phyloP scores from a whole-genome alignment of 192 early-diverging fungal species.

The Kappamyces sp. region DNA sequence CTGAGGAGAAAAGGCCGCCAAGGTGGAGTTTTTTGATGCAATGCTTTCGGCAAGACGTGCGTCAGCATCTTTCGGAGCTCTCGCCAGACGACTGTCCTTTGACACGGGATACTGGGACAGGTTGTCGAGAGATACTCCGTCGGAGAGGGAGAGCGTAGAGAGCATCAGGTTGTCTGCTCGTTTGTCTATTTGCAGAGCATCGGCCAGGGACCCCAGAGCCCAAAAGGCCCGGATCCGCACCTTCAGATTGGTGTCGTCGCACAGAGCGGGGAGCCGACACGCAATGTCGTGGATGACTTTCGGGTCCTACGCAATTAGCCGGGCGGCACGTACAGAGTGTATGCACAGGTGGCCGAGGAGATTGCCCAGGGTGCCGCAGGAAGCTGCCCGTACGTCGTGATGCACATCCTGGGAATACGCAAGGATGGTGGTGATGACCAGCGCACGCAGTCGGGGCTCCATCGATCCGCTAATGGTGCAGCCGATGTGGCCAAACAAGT shows the following conservation, averaged over 20 bases:
- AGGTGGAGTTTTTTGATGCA: constrained; percentile 37
- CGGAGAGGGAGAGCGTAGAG: not conserved
- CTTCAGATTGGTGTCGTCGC: constrained; percentile 45
- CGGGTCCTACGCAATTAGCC: constrained; percentile 1
- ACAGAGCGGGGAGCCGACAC: constrained; percentile 43
- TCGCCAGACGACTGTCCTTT: constrained; percentile 3
- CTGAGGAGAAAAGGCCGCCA: constrained; percentile 42
- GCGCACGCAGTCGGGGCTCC: constrained; percentile 16
- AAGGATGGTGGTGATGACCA: constrained; percentile 19
- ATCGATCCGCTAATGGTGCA: not conserved
- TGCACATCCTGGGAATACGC: constrained; percentile 43
- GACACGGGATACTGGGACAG: constrained; percentile 14
- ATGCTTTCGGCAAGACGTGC: constrained; percentile 19
- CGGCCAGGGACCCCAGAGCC: constrained; percentile 71
- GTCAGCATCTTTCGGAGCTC: constrained; percentile 8
- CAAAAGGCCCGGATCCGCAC: constrained; percentile 68
- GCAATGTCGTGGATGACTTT: constrained; percentile 42
- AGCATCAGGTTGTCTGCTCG: not conserved
- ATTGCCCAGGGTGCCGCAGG: constrained; percentile 60
- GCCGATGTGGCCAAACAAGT: not conserved
- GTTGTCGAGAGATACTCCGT: constrained; percentile 6
- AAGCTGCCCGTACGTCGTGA: constrained; percentile 50
- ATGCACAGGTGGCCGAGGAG: constrained; percentile 46
- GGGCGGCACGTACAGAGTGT: not conserved
- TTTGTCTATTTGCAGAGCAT: constrained; percentile 47